A percentile compares a stretch with the other conserved stretches of the same genome.
Evolutionary conservation across 1,139 yeast species (phyloP).

Genomic region (Nakaseomyces delphensis): DNA sequence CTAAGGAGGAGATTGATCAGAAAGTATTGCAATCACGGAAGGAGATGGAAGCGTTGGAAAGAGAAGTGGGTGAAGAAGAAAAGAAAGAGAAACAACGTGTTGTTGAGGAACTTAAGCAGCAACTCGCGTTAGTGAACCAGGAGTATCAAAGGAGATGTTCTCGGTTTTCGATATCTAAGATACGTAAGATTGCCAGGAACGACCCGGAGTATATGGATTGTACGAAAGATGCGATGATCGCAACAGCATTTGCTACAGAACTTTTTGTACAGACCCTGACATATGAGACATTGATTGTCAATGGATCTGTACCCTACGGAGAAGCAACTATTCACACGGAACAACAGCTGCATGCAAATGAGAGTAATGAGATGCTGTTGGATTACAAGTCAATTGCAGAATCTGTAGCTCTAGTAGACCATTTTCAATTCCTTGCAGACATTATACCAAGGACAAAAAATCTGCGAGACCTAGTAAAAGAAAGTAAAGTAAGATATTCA

Average conservation of each 20-base stretch:
- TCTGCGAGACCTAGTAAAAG: constrained; percentile 39
- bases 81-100: constrained; percentile 5
- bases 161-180: background rate
- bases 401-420: constrained; percentile 50
- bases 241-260: constrained; percentile 84
- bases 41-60: constrained; percentile 6
- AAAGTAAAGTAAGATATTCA: constrained; percentile 37
- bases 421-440: constrained; percentile 57
- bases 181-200: constrained; percentile 52
- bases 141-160: constrained; percentile 43
- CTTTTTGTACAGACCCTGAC: constrained; percentile 70
- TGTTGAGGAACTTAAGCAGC: constrained; percentile 3
- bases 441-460: constrained; percentile 51
- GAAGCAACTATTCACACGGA: constrained; percentile 19
- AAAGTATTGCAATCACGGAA: constrained; percentile 2
- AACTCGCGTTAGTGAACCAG: background rate
- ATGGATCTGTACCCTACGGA: constrained; percentile 5
- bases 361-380: constrained; percentile 2
- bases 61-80: constrained; percentile 1
- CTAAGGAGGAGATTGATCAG: constrained; percentile 2
- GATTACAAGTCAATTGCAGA: constrained; percentile 2
- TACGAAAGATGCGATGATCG: constrained; percentile 69
- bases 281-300: constrained; percentile 54
- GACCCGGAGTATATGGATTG: constrained; percentile 79
- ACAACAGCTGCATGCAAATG: background rate